Conservation (phyloP, 345 rosid genomes). For the Populus pruinosa region DNA sequence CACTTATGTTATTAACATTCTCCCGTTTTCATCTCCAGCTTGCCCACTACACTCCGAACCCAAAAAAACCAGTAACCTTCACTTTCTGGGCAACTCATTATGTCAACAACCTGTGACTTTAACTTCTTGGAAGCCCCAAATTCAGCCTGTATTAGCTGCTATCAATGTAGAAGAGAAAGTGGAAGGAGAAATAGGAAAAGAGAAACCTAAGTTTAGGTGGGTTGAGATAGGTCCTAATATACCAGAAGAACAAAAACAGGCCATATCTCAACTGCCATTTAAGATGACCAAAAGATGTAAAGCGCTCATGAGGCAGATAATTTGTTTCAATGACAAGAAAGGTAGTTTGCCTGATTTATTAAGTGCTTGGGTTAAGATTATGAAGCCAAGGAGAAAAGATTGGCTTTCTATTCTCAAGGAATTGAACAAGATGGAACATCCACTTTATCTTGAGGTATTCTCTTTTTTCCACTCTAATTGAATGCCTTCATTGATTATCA, state of each 20-base stretch:
- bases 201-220: constrained; percentile 53
- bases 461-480: not conserved
- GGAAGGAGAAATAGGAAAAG: constrained; percentile 18
- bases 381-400: constrained; percentile 70
- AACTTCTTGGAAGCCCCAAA: constrained; percentile 14
- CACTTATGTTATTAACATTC: constrained; percentile 18
- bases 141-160: constrained; percentile 14
- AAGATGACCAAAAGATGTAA: constrained; percentile 66
- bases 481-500: not conserved
- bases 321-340: constrained; percentile 39
- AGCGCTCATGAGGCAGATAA: constrained; percentile 64
- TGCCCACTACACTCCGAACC: constrained; percentile 12
- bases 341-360: constrained; percentile 46
- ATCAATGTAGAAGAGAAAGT: constrained; percentile 15
- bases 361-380: constrained; percentile 64
- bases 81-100: constrained; percentile 10
- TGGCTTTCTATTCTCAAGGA: constrained; percentile 79
- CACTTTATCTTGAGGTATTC: constrained; percentile 57
- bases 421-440: constrained; percentile 52
- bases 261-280: constrained; percentile 48
- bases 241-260: constrained; percentile 46
- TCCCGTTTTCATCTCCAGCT: constrained; percentile 18
- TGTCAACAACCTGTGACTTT: constrained; percentile 8
- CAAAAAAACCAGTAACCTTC: constrained; percentile 17
- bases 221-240: constrained; percentile 38